phyloP scores from a whole-genome alignment of 2,329 filamentous ascomycete species.

The Tetracladium maxilliforme region DNA sequence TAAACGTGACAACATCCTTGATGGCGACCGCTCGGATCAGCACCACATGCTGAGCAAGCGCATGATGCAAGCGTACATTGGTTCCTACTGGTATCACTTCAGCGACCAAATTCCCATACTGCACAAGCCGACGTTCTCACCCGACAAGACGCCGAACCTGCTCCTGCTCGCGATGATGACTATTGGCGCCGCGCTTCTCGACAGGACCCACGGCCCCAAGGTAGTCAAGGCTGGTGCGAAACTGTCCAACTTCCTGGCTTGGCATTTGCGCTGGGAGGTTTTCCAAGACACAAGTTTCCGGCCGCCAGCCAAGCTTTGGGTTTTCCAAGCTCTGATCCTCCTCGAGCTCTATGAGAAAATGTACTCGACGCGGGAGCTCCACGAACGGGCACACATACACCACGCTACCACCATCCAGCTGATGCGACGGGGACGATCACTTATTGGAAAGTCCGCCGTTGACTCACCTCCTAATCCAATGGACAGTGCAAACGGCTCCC shows the following conservation, averaged over 20 bases:
- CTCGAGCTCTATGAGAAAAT: conserved; percentile 96
- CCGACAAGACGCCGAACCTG: conserved; percentile 73
- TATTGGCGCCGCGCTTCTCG: conserved; percentile 79
- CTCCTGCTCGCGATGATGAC: conserved; percentile 81
- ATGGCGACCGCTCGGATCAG: conserved; percentile 58
- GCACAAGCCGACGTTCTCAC: conserved; percentile 85
- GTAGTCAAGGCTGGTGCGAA: conserved; percentile 65
- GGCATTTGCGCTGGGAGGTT: conserved; percentile 90
- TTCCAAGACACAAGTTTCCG: conserved; percentile 85
- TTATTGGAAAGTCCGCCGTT: conserved; percentile 72
- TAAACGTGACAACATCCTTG: conserved; percentile 62
- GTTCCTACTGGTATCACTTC: conserved; percentile 89
- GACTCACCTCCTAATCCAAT: conserved; percentile 74
- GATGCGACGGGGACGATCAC: conserved; percentile 83
- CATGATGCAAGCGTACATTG: conserved; percentile 93
- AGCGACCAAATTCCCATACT: conserved; percentile 82
- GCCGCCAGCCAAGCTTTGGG: conserved; percentile 87
- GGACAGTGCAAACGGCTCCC: conserved; percentile 31
- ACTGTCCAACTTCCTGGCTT: conserved; percentile 78
- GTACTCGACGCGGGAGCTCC: conserved; percentile 82
- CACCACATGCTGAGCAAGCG: conserved; percentile 62
- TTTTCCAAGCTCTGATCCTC: conserved; percentile 81
- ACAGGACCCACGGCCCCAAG: conserved; percentile 63
- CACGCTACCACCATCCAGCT: conserved; percentile 90
- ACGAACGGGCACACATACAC: conserved; percentile 91